Evolutionary conservation across 306 rosid genomes (phyloP), one percentile per base, ranked within the genome.

Genomic region (Glycine soja): DNA sequence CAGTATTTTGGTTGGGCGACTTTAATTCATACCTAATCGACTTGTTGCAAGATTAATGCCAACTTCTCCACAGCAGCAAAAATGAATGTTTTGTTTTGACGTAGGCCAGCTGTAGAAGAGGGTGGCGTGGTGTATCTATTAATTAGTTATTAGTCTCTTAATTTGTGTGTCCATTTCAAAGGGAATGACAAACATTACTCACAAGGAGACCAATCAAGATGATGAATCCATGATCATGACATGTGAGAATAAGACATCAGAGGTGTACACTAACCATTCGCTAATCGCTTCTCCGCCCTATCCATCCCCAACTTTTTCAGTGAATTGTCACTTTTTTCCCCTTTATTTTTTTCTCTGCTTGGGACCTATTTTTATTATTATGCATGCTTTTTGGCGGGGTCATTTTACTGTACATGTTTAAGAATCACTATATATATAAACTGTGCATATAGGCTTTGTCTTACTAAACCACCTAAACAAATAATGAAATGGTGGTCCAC

Each of bases 221-320:
- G 73, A 75, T 67, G 38, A 70, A 57, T 70, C 63, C n/a, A 56
- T 56, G 81, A 80, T 52, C 16, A 48, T 43, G 84, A 84, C 84
- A 69, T 6, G 61, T 48, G 59, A 40, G 53, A 75, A 78, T 36
- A 19, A 72, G 72, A 83, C 76, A 68, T 61, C 24, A 48, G 36
- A 79, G 77, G 67, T 72, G 80, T 57, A 65, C 3, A 36, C 13
- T 58, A 45, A 72, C 52, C 61, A 72, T 82, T 62, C 24, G 11
- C 62, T 61, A 62, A 32, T 76, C 51, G 1, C 6, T 67, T 19
- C 47, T 1, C 62, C 71, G 16, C 53, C 72, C 34, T 16, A 47
- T 71, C 54, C 71, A 16, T 19, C 5, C 2, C 15, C 6, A 18
- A 45, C 61, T n/a, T 81, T 81, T 57, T 81, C 52, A 43, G 34